Percentiles rank a stretch among this genome's conserved stretches.
Conservation (phyloP, 2,329 filamentous ascomycete genomes). For the Sclerotiophoma versabilis region DNA sequence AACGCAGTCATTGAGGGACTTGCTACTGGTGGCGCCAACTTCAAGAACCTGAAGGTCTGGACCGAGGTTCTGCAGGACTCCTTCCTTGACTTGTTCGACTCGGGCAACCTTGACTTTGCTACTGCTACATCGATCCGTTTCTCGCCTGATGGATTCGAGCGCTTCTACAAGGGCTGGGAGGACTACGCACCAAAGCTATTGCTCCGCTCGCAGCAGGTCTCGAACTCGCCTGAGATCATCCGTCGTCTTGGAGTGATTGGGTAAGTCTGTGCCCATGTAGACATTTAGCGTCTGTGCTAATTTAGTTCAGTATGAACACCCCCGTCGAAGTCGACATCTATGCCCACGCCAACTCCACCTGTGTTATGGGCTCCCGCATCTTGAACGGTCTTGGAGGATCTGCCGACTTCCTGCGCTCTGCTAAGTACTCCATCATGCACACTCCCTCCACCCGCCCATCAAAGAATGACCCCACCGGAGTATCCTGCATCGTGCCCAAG, state of each 20-base stretch:
- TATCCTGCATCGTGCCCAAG: conserved; percentile 92
- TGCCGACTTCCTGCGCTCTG: conserved; percentile 78
- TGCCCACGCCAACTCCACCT: conserved; percentile 89
- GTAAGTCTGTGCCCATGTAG: not conserved
- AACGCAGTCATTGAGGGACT: conserved; percentile 90
- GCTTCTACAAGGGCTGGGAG: conserved; percentile 89
- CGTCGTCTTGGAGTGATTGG: conserved; percentile 82
- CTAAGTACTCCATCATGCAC: conserved; percentile 94
- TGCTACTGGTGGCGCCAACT: conserved; percentile 74
- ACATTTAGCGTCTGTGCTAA: not conserved
- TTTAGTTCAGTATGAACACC: conserved; percentile 77
- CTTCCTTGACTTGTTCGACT: conserved; percentile 92
- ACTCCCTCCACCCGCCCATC: conserved; percentile 81
- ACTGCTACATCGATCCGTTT: conserved; percentile 91
- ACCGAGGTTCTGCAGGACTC: conserved; percentile 93
- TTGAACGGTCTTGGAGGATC: conserved; percentile 84
- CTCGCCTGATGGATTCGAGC: conserved; percentile 87
- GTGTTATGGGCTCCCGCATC: conserved; percentile 88
- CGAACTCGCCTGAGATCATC: conserved; percentile 91
- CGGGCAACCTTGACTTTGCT: conserved; percentile 84
- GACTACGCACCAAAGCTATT: conserved; percentile 81
- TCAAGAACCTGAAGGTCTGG: conserved; percentile 89
- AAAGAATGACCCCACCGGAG: conserved; percentile 82
- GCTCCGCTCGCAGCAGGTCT: conserved; percentile 85
- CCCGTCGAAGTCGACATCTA: conserved; percentile 95